Evolutionary conservation across 495 filamentous ascomycete genomes (phyloP).

Genomic region (Aspergillus taichungensis): DNA sequence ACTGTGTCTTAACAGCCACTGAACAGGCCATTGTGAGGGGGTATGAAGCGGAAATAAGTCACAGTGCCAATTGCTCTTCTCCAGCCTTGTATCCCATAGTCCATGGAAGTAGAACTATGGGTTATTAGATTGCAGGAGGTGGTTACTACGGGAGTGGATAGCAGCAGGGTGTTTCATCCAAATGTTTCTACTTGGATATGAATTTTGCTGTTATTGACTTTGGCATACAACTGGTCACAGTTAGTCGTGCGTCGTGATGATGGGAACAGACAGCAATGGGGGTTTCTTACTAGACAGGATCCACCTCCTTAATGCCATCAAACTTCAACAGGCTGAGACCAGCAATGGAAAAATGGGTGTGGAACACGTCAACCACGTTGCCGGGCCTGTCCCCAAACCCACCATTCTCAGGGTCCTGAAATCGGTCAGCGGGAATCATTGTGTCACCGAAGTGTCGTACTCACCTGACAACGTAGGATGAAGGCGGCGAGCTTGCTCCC

Average conservation of each 20-base stretch:
- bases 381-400: constrained; percentile 87
- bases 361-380: constrained; percentile 95
- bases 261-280: background rate
- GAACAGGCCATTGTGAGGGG: constrained; percentile 29
- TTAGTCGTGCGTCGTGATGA: constrained; percentile 3
- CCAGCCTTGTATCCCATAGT: constrained; percentile 65
- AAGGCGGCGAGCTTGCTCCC: constrained; percentile 63
- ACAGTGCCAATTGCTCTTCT: constrained; percentile 47
- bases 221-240: constrained; percentile 58
- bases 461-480: constrained; percentile 72
- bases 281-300: constrained; percentile 71
- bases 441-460: constrained; percentile 7
- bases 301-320: constrained; percentile 68
- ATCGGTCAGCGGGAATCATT: constrained; percentile 10
- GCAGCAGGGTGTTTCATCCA: background rate
- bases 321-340: constrained; percentile 76
- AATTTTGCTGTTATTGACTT: constrained; percentile 51
- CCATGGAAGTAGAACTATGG: constrained; percentile 41
- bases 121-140: constrained; percentile 73
- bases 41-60: constrained; percentile 44
- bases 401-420: constrained; percentile 68
- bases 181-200: constrained; percentile 27
- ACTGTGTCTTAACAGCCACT: constrained; percentile 35
- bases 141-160: constrained; percentile 6
- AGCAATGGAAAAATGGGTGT: constrained; percentile 82